phyloP scores from a whole-genome alignment of 805 yeast species.

The Torulaspora maleeae region DNA sequence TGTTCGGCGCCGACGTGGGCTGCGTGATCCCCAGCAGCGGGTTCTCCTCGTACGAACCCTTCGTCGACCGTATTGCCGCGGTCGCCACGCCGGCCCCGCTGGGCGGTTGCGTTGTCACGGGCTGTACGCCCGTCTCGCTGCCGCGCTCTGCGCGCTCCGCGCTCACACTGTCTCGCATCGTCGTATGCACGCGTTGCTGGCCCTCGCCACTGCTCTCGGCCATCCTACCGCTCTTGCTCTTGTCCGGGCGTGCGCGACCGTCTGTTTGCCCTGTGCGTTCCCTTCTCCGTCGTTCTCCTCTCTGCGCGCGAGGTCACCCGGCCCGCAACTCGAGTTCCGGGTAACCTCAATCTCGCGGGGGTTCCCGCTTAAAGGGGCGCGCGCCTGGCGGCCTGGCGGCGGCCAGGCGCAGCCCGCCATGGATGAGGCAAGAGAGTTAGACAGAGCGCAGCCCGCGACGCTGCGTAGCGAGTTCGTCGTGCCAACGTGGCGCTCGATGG shows the following conservation, averaged over 20 bases:
- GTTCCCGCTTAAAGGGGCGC: too few relatives aligned
- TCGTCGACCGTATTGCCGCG: slow-evolving; percentile 16
- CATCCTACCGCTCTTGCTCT: not conserved
- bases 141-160: not conserved
- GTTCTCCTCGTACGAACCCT: slow-evolving; percentile 18
- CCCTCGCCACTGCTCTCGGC: slow-evolving; percentile 3
- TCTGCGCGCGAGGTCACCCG: not conserved
- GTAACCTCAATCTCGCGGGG: not conserved
- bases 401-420: not conserved
- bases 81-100: slow-evolving; percentile 8
- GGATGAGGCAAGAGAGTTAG: slow-evolving; percentile 36
- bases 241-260: too few relatives aligned
- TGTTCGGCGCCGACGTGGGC: slow-evolving; percentile 28
- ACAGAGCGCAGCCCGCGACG: slow-evolving; percentile 37
- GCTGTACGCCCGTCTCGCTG: too few relatives aligned
- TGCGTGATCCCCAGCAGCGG: slow-evolving; percentile 18
- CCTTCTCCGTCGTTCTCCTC: not conserved
- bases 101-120: not conserved
- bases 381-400: not conserved
- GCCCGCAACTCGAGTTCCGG: not conserved
- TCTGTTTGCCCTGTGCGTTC: not conserved
- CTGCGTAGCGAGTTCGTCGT: slow-evolving; percentile 48
- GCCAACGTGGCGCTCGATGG: slow-evolving; percentile 65
- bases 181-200: not conserved
- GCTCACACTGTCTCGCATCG: too few relatives aligned